phyloP scores from a whole-genome alignment of 208 protist species.

The Leishmania gerbilli region DNA sequence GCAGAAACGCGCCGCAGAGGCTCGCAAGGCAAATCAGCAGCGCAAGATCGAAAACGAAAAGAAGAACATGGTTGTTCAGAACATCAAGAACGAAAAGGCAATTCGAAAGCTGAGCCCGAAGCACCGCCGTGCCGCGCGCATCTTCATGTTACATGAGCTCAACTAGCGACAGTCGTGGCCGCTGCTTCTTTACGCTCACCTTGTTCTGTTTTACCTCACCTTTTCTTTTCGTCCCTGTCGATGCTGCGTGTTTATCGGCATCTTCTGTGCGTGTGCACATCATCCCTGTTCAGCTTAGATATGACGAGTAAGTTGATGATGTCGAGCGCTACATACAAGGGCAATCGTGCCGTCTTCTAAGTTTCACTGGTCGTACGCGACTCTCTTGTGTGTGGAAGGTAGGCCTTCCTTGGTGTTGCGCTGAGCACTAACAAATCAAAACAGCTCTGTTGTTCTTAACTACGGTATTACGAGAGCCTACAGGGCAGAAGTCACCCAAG shows the following conservation, averaged over 20 bases:
- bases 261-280: neutral
- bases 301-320: slow-evolving; percentile 6
- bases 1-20: slow-evolving; percentile 68
- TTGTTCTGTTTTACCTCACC: neutral
- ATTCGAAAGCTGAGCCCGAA: slow-evolving; percentile 90
- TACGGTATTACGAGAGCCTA: neutral
- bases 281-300: neutral
- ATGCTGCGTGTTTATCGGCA: neutral
- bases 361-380: neutral
- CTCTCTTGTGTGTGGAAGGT: neutral
- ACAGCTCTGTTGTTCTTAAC: neutral
- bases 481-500: neutral
- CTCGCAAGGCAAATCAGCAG: slow-evolving; percentile 82
- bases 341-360: neutral
- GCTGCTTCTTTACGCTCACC: neutral
- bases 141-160: slow-evolving; percentile 91
- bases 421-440: neutral
- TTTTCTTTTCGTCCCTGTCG: neutral
- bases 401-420: neutral
- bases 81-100: slow-evolving; percentile 89
- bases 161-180: slow-evolving; percentile 23
- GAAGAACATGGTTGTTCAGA: slow-evolving; percentile 93
- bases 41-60: slow-evolving; percentile 86
- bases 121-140: slow-evolving; percentile 83
- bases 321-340: neutral